Percentiles rank a stretch among this genome's conserved stretches.
These are phyloP conservation scores for Byssochlamys sp. DNA, from an alignment of 2,329 filamentous ascomycete genomes.

Conservation along the genomic window DNA sequence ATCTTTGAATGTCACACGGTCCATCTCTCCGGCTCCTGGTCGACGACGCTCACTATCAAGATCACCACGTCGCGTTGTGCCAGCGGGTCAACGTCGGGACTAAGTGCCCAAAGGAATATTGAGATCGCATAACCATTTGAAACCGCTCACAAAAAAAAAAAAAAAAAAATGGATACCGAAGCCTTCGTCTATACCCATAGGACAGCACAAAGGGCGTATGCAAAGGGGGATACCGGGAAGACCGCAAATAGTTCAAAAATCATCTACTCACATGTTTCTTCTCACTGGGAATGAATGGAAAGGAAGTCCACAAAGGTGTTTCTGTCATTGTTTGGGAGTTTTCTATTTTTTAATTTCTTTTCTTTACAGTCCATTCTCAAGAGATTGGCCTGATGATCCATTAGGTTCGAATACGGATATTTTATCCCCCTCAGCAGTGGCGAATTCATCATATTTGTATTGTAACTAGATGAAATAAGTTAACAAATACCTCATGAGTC, in stretches of 20 bases:
- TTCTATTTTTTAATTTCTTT: neutral
- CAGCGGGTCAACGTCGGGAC: conserved; percentile 2
- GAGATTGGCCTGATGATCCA: neutral
- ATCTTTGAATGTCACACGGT: conserved; percentile 12
- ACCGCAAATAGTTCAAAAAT: neutral
- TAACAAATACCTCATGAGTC: too few species aligned
- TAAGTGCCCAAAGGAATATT: neutral
- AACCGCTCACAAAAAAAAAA: too few species aligned
- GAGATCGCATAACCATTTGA: neutral
- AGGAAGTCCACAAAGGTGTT: neutral
- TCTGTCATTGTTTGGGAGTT: neutral
- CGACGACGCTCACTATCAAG: conserved; percentile 13
- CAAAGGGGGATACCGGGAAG: neutral
- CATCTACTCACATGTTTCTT: neutral
- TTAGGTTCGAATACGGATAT: neutral
- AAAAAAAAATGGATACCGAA: too few species aligned
- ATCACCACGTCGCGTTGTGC: conserved; percentile 8
- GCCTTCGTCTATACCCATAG: neutral
- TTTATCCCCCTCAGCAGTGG: neutral
- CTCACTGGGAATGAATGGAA: neutral
- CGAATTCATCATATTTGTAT: neutral
- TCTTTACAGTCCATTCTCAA: neutral
- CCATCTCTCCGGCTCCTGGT: conserved; percentile 14
- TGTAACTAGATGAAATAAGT: neutral
- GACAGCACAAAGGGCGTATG: neutral